These are phyloP conservation scores for Aureobasidium musti DNA, from an alignment of 2,329 filamentous ascomycete genomes.

Conservation along the genomic window DNA sequence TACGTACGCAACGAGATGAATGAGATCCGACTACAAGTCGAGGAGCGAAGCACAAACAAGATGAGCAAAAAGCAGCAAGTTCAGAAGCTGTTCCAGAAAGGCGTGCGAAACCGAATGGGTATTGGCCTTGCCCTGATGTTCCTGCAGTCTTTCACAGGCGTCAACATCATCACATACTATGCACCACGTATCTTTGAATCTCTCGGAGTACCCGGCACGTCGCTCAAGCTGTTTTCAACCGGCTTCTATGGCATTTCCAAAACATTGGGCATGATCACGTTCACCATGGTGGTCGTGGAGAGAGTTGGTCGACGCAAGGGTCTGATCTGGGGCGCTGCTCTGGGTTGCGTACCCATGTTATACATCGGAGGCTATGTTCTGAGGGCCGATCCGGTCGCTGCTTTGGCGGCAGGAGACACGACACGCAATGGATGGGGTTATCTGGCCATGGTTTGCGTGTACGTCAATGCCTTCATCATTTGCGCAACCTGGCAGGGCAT, in stretches of 20 bases:
- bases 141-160: conserved; percentile 42
- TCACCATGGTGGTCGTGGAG: conserved; percentile 40
- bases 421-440: conserved; percentile 53
- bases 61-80: conserved; percentile 69
- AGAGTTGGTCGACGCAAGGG: conserved; percentile 44
- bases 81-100: conserved; percentile 45
- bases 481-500: conserved; percentile 48
- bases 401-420: conserved; percentile 49
- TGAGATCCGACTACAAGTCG: conserved; percentile 48
- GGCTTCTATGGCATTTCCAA: conserved; percentile 54
- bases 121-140: conserved; percentile 46
- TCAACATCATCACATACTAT: conserved; percentile 44
- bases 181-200: conserved; percentile 45
- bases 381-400: conserved; percentile 52
- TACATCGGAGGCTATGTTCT: conserved; percentile 56
- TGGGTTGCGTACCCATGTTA: not conserved
- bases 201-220: conserved; percentile 50
- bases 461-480: conserved; percentile 58
- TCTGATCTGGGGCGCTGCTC: conserved; percentile 41
- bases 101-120: conserved; percentile 44
- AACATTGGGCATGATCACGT: conserved; percentile 44
- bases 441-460: conserved; percentile 58
- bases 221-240: conserved; percentile 50
- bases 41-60: conserved; percentile 57
- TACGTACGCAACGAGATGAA: conserved; percentile 54